phyloP scores from a whole-genome alignment of 2,329 filamentous ascomycete species.

The Parasarocladium wereldwijsianum region DNA sequence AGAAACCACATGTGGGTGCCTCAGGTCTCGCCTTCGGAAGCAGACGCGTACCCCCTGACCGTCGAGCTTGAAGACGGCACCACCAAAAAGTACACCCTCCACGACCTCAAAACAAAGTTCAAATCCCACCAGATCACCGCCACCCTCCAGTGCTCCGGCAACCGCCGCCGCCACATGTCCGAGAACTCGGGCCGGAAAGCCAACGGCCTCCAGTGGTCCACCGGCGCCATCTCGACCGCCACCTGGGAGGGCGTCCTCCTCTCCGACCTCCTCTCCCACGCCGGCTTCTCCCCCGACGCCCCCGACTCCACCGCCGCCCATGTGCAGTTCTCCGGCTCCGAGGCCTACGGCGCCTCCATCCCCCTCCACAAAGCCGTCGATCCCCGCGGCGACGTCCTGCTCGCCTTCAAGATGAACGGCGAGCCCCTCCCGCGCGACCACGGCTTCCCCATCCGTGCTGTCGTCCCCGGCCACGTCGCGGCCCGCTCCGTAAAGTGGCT shows the following conservation, averaged over 20 bases:
- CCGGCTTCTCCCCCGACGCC: slow-evolving; percentile 29
- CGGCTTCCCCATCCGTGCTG: slow-evolving; percentile 46
- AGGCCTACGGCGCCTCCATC: slow-evolving; percentile 48
- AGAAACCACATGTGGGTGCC: slow-evolving; percentile 53
- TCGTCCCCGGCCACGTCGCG: slow-evolving; percentile 52
- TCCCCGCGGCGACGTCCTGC: slow-evolving; percentile 46
- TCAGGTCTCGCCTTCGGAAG: slow-evolving; percentile 18
- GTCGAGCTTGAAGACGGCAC: slow-evolving; percentile 42
- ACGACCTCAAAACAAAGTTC: slow-evolving; percentile 38
- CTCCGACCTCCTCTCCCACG: slow-evolving; percentile 39
- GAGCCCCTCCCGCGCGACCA: slow-evolving; percentile 47
- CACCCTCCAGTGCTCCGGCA: slow-evolving; percentile 45
- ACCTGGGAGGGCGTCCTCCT: slow-evolving; percentile 42
- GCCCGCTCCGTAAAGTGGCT: slow-evolving; percentile 59
- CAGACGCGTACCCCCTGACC: slow-evolving; percentile 28
- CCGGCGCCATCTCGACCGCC: slow-evolving; percentile 45
- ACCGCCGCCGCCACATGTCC: slow-evolving; percentile 45
- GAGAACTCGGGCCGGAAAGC: slow-evolving; percentile 25
- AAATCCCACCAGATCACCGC: slow-evolving; percentile 34
- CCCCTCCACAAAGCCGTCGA: slow-evolving; percentile 43
- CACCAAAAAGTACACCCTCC: slow-evolving; percentile 34
- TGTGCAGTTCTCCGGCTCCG: slow-evolving; percentile 42
- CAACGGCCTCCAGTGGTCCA: slow-evolving; percentile 44
- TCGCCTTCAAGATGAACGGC: slow-evolving; percentile 56
- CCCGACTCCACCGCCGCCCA: slow-evolving; percentile 28